phyloP scores from a whole-genome alignment of 768 basidiomycete species.

The Lentinula detonsa region DNA sequence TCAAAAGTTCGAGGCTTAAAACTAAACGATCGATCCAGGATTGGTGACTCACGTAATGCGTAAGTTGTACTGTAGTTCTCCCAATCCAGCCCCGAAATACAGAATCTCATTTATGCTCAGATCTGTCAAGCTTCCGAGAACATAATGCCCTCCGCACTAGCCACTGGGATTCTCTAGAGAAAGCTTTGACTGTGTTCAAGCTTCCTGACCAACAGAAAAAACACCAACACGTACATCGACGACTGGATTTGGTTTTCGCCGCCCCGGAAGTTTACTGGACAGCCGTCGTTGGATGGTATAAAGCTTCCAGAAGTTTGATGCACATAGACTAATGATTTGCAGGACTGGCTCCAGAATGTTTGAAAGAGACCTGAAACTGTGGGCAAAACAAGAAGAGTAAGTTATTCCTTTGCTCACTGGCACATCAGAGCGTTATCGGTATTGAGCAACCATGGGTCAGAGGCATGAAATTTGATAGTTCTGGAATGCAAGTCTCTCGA shows the following conservation, averaged over 20 bases:
- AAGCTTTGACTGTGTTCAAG: constrained; percentile 73
- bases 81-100: not conserved
- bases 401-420: constrained; percentile 6
- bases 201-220: constrained; percentile 37
- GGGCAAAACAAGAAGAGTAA: constrained; percentile 57
- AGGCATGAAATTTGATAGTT: constrained; percentile 81
- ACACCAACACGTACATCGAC: constrained; percentile 43
- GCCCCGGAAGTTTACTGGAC: constrained; percentile 78
- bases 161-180: constrained; percentile 82
- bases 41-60: constrained; percentile 83
- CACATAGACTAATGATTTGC: not conserved
- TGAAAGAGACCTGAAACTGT: constrained; percentile 73
- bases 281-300: constrained; percentile 83
- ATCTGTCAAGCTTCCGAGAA: constrained; percentile 53
- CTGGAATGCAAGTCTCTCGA: constrained; percentile 54
- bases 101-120: constrained; percentile 23
- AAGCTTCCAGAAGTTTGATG: not conserved
- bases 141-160: constrained; percentile 47
- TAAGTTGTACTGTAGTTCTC: constrained; percentile 17
- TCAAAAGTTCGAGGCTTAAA: not conserved
- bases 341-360: constrained; percentile 92
- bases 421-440: not conserved
- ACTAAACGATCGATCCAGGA: constrained; percentile 28
- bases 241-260: constrained; percentile 83
- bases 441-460: constrained; percentile 24